Evolutionary conservation across 192 early-diverging fungal genomes (phyloP).

Genomic region (Linnemannia schmuckeri): DNA sequence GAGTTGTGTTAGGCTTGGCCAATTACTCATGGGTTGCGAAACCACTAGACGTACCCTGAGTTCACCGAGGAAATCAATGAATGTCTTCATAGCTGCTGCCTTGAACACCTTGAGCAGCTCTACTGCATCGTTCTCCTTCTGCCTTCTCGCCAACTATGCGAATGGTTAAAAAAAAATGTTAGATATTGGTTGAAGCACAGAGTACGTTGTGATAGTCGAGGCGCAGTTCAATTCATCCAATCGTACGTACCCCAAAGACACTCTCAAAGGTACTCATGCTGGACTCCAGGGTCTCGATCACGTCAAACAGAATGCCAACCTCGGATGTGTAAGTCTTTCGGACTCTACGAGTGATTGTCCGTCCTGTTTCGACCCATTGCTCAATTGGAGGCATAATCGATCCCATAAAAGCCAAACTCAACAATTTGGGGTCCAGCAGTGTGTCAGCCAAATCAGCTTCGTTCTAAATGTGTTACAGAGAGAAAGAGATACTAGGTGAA

Average conservation of each 20-base stretch:
- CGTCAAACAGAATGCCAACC: constrained; percentile 50
- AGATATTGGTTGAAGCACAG: neutral
- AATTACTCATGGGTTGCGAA: neutral
- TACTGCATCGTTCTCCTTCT: constrained; percentile 55
- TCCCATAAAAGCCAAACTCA: constrained; percentile 55
- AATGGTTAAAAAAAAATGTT: neutral
- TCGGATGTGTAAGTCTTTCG: constrained; percentile 45
- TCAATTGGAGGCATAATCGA: constrained; percentile 57
- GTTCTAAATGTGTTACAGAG: constrained; percentile 48
- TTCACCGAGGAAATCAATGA: constrained; percentile 79
- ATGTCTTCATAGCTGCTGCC: constrained; percentile 65
- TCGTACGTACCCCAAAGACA: constrained; percentile 45
- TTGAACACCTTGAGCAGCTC: constrained; percentile 66
- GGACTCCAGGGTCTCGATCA: constrained; percentile 48
- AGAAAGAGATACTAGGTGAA: neutral
- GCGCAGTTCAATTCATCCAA: neutral
- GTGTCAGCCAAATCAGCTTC: constrained; percentile 73
- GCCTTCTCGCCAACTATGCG: constrained; percentile 56
- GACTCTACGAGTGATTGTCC: constrained; percentile 20
- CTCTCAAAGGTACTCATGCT: constrained; percentile 56
- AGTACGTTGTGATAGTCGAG: too few species aligned
- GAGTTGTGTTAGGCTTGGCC: too few species aligned
- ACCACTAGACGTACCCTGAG: constrained; percentile 66
- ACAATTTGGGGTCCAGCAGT: constrained; percentile 63
- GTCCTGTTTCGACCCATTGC: constrained; percentile 52